Evolutionary conservation across 164 flowering plant species (phyloP), one percentile per base, ranked within the genome.

Genomic region (grape (Vitis vinifera)): DNA sequence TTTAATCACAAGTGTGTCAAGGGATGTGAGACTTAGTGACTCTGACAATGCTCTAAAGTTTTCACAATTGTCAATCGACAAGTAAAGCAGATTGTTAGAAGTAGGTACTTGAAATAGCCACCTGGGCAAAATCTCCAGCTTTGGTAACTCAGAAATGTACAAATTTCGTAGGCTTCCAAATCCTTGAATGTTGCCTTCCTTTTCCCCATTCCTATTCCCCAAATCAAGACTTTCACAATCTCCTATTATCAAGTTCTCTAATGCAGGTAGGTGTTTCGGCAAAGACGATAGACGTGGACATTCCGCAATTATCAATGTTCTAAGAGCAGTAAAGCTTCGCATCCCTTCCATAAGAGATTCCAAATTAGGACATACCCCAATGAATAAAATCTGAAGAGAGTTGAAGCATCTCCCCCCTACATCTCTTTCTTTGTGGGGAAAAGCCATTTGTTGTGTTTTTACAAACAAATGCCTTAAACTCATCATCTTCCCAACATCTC

Each of bases 91-190:
- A 31, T 0, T 31, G 7, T 31, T 31, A 31, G 44, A 4, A 31
- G 44, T 31, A 31, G 44, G 44, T 4, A 4, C 44, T 31, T 31
- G 44, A 31, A 31, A 6, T 31, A 31, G 44, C 44, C 44, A 31
- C 44, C 7, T 6, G 8, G 44, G 44, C 4, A 31, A 31, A 31
- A 31, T 31, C 44, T 31, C 7, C 0, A 31, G 44, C 44, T 0
- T 31, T 0, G 44, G 7, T 31, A 31, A 31, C 44, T 0, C 0
- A 31, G 0, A 31, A 31, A 31, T 31, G 0, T 0, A 4, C 4
- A 31, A 31, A 31, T 4, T 31, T 31, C 27, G 7, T 31, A 31
- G 44, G 44, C 44, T 31, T 31, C 7, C 44, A 31, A 31, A 31
- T 0, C 7, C 44, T 31, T 6, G 44, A 31, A 6, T 31, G 8